A percentile compares a stretch with the other conserved stretches of the same genome.
phyloP scores from a whole-genome alignment of 73 alveolate species.

The Blepharisma japonicum region DNA sequence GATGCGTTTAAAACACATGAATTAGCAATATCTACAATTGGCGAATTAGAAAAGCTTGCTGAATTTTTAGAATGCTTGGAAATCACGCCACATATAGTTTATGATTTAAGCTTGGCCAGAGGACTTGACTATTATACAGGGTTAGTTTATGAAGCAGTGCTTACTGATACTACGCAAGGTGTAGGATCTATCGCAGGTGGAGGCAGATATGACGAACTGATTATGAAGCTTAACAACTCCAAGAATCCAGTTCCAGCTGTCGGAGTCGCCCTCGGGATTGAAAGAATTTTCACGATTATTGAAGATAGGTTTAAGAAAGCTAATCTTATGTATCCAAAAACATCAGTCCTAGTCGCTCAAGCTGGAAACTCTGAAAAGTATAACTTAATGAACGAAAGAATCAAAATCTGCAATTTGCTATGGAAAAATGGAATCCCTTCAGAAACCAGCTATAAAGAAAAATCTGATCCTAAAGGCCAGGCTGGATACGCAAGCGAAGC shows the following conservation, averaged over 20 bases:
- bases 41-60: conserved; percentile 80
- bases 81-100: conserved; percentile 50
- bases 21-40: conserved; percentile 69
- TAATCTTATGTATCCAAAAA: not conserved
- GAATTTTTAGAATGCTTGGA: conserved; percentile 59
- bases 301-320: conserved; percentile 52
- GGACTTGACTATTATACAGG: conserved; percentile 98
- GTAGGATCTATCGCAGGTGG: conserved; percentile 80
- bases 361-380: conserved; percentile 48
- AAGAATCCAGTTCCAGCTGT: conserved; percentile 80
- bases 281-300: conserved; percentile 69
- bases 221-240: conserved; percentile 63
- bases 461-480: conserved; percentile 64
- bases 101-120: conserved; percentile 90
- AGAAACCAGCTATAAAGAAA: conserved; percentile 68
- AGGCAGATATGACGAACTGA: conserved; percentile 78
- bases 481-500: conserved; percentile 52
- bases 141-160: conserved; percentile 81
- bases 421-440: conserved; percentile 69
- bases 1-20: conserved; percentile 62
- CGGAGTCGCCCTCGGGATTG: conserved; percentile 81
- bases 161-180: conserved; percentile 45
- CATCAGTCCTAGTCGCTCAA: conserved; percentile 58
- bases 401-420: conserved; percentile 54
- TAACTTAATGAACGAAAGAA: conserved; percentile 55